A percentile compares a stretch with the other conserved stretches of the same genome.
Conservation (phyloP, 2,329 filamentous ascomycete genomes). For the Sphaerulina vaccinii region DNA sequence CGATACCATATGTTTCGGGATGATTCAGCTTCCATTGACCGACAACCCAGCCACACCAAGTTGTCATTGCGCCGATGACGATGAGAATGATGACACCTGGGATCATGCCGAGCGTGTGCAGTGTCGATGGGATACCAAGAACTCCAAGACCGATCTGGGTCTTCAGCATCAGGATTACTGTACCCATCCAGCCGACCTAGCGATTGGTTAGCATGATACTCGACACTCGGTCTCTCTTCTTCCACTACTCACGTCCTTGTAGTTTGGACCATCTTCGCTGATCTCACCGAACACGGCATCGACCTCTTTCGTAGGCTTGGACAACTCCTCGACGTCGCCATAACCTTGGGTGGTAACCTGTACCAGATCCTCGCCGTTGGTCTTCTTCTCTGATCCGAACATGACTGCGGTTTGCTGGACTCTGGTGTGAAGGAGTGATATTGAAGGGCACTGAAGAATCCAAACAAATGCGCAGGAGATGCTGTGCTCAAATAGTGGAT, state of each 20-base stretch:
- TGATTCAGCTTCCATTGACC: slow-evolving; percentile 56
- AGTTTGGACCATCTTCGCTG: slow-evolving; percentile 22
- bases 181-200: slow-evolving; percentile 44
- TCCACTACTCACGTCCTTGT: slow-evolving; percentile 26
- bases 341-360: slow-evolving; percentile 19
- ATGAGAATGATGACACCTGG: slow-evolving; percentile 50
- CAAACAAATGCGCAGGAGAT: slow-evolving; percentile 11
- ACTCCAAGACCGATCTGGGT: slow-evolving; percentile 49
- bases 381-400: slow-evolving; percentile 20
- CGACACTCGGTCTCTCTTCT: background rate
- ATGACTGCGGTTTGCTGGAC: slow-evolving; percentile 5
- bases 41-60: slow-evolving; percentile 52
- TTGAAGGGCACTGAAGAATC: slow-evolving; percentile 10
- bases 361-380: slow-evolving; percentile 18
- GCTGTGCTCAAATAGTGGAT: slow-evolving; percentile 8
- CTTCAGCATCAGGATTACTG: slow-evolving; percentile 48
- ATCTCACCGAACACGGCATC: slow-evolving; percentile 25
- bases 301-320: slow-evolving; percentile 11
- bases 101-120: slow-evolving; percentile 47
- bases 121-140: slow-evolving; percentile 49
- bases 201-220: background rate
- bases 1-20: slow-evolving; percentile 57
- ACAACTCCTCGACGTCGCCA: slow-evolving; percentile 22
- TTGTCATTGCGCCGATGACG: slow-evolving; percentile 45
- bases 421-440: slow-evolving; percentile 5